Conservation (phyloP, 2,329 filamentous ascomycete genomes). For the Dryadomyces quercivorus region DNA sequence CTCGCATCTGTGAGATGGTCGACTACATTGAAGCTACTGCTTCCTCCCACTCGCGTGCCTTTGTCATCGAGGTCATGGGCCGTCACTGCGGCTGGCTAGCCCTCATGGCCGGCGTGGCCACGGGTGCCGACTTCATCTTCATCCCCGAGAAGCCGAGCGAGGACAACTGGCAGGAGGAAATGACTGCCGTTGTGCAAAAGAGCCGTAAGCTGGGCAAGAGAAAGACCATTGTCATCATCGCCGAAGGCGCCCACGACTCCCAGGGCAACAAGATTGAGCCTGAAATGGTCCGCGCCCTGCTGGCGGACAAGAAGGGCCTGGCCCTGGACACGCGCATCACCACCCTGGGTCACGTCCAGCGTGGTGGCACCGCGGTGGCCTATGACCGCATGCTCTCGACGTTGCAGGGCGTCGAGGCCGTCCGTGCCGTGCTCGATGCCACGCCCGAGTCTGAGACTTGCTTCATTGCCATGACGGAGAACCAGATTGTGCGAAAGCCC, state of each 20-base stretch:
- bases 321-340: conserved; percentile 87
- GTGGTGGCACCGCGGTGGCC: conserved; percentile 81
- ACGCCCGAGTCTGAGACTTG: conserved; percentile 83
- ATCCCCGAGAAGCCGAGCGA: conserved; percentile 87
- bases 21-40: conserved; percentile 96
- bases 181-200: conserved; percentile 56
- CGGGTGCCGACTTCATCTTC: conserved; percentile 92
- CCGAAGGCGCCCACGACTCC: conserved; percentile 82
- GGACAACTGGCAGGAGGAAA: conserved; percentile 79
- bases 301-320: conserved; percentile 62
- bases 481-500: conserved; percentile 87
- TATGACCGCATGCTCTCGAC: conserved; percentile 92
- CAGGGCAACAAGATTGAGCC: conserved; percentile 75
- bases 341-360: conserved; percentile 92
- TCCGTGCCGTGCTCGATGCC: conserved; percentile 80
- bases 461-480: conserved; percentile 93
- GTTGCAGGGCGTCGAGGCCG: conserved; percentile 85
- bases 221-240: conserved; percentile 96
- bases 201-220: conserved; percentile 84
- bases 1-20: conserved; percentile 87
- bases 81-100: conserved; percentile 96
- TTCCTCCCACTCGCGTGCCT: conserved; percentile 85
- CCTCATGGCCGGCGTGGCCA: conserved; percentile 89
- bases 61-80: conserved; percentile 98
- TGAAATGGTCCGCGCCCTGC: conserved; percentile 70